These are phyloP conservation scores for Dioszegia crocea DNA, from an alignment of 768 basidiomycete species.

Conservation along the genomic window DNA sequence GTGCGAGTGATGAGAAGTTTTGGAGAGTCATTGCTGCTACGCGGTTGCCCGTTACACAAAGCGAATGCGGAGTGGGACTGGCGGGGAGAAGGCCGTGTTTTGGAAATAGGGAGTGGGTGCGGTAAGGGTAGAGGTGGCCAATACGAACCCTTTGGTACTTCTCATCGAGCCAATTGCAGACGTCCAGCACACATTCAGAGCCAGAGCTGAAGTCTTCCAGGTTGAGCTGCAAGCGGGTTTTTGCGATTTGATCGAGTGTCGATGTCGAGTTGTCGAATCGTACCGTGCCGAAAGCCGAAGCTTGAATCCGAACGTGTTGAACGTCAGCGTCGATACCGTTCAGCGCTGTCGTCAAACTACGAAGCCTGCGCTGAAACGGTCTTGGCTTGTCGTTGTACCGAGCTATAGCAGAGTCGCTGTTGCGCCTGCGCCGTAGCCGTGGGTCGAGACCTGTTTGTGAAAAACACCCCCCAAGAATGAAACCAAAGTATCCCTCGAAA, in stretches of 20 bases:
- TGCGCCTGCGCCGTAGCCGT: not conserved
- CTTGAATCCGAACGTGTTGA: slow-evolving; percentile 5
- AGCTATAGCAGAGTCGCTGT: not conserved
- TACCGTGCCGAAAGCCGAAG: no score
- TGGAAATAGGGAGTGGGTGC: not conserved
- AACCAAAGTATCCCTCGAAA: not conserved
- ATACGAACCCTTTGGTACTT: slow-evolving; percentile 2
- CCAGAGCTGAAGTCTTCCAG: not conserved
- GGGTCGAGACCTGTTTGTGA: not conserved
- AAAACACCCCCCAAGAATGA: not conserved
- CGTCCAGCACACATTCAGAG: not conserved
- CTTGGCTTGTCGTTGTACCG: not conserved
- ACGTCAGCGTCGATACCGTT: not conserved
- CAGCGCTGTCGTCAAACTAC: not conserved
- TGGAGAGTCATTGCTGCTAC: slow-evolving; percentile 13
- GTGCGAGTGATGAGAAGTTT: not conserved
- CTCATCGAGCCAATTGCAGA: not conserved
- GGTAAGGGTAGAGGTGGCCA: not conserved
- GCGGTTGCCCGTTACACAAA: slow-evolving; percentile 14
- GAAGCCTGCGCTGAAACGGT: slow-evolving; percentile 1
- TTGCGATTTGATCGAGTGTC: not conserved
- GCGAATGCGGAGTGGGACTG: slow-evolving; percentile 7
- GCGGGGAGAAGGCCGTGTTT: not conserved
- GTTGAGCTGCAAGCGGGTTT: not conserved
- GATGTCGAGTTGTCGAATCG: no score